phyloP scores from a whole-genome alignment of 371 early-diverging fungal genomes.

The Rhizopus arrhizus region DNA sequence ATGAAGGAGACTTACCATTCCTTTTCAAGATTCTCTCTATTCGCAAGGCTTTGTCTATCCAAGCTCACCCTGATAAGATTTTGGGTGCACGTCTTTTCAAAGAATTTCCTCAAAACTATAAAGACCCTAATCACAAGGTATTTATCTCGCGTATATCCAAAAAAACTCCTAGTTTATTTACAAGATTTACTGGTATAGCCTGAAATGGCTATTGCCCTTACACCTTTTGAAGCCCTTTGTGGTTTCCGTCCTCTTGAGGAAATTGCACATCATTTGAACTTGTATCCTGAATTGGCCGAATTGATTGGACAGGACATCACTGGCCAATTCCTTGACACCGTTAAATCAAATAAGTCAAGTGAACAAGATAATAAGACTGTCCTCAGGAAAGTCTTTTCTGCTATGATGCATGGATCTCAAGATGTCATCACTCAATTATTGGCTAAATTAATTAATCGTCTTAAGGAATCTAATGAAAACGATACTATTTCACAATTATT shows the following conservation, averaged over 20 bases:
- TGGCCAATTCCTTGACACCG: conserved; percentile 35
- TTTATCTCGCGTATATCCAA: background rate
- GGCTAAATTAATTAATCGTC: conserved; percentile 53
- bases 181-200: conserved; percentile 60
- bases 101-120: conserved; percentile 81
- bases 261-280: conserved; percentile 65
- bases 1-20: conserved; percentile 87
- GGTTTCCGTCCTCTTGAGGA: conserved; percentile 91
- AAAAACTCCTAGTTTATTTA: background rate
- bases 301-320: conserved; percentile 61
- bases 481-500: conserved; percentile 65
- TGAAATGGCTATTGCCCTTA: conserved; percentile 97
- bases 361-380: conserved; percentile 54
- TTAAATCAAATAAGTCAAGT: conserved; percentile 22
- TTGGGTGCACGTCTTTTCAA: conserved; percentile 77
- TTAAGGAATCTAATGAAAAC: conserved; percentile 27
- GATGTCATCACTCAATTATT: conserved; percentile 57
- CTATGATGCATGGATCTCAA: conserved; percentile 67
- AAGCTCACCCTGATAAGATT: conserved; percentile 95
- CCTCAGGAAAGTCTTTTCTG: conserved; percentile 68
- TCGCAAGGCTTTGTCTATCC: conserved; percentile 93
- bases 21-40: conserved; percentile 97
- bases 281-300: conserved; percentile 76
- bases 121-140: conserved; percentile 67
- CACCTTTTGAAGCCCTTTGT: conserved; percentile 93